Percentiles rank a stretch among this genome's conserved stretches.
phyloP scores from a whole-genome alignment of 2,329 filamentous ascomycete species.

The Pseudovirgaria hyperparasitica region DNA sequence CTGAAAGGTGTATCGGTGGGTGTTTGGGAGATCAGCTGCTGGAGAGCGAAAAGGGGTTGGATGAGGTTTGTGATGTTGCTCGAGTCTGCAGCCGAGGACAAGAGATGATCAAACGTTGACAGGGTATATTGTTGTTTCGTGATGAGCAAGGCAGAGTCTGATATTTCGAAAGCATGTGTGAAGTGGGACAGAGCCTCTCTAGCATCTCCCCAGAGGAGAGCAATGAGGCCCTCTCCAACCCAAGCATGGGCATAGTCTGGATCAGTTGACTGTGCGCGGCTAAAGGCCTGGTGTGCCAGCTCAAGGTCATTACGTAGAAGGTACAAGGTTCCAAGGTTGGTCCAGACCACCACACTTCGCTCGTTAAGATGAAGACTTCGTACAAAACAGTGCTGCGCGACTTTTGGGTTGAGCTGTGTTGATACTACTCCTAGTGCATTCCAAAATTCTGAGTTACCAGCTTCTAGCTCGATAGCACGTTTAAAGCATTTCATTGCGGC shows the following conservation, averaged over 20 bases:
- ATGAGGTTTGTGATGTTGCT: slow-evolving; percentile 52
- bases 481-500: slow-evolving; percentile 87
- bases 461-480: slow-evolving; percentile 85
- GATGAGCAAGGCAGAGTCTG: slow-evolving; percentile 60
- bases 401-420: slow-evolving; percentile 68
- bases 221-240: slow-evolving; percentile 83
- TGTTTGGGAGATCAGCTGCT: slow-evolving; percentile 61
- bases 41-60: slow-evolving; percentile 77
- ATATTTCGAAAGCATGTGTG: slow-evolving; percentile 88
- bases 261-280: slow-evolving; percentile 82
- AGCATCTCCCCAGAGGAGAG: slow-evolving; percentile 58
- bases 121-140: slow-evolving; percentile 68
- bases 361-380: slow-evolving; percentile 90
- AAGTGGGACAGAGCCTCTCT: slow-evolving; percentile 76
- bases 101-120: slow-evolving; percentile 70
- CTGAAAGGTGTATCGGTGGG: slow-evolving; percentile 59
- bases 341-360: slow-evolving; percentile 71
- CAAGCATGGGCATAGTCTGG: slow-evolving; percentile 89
- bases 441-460: slow-evolving; percentile 93
- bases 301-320: slow-evolving; percentile 71
- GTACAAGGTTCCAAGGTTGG: slow-evolving; percentile 79
- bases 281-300: slow-evolving; percentile 83
- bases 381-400: slow-evolving; percentile 88
- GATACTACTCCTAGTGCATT: slow-evolving; percentile 89
- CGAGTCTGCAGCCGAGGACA: slow-evolving; percentile 40